Base-by-base conservation (phyloP, 2,329 filamentous ascomycete species). In the Acrodontium crateriforme region DNA sequence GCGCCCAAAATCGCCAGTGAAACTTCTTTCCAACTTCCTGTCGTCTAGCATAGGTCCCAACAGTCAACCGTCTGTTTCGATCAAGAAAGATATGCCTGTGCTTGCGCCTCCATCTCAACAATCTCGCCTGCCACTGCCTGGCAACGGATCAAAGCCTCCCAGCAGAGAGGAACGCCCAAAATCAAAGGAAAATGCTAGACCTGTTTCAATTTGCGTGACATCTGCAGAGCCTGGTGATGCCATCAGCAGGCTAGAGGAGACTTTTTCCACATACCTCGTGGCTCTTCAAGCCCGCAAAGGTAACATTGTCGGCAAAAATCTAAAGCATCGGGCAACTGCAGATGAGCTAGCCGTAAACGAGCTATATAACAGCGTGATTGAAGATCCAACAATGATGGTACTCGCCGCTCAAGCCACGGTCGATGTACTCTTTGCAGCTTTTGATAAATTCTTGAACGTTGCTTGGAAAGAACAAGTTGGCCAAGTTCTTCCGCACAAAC, bases 401-500 rank as follows among this genome's bases (percentile, higher is more conserved):
- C 63, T 74, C 7, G 73, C 80, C 2, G 68, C 74, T 0, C 83
- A 93, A 34, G 67, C 81, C 6, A 69, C 75, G 3, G 73, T 87
- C 6, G 84, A 94, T 46, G 74, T 87, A 12, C 67, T 95, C 4
- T 92, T 94, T 47, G 78, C 80, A 15, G 79, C 85, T 0, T 95
- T 94, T 50, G 85, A 94, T 51, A 94, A 91, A 36, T 95, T 94
- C 42, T 60, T 94, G 35, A 74, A 74, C 33, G 76, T 84, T 37
- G 84, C 81, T 9, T 95, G 87, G 87, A 74, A 70, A 34, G 79
- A 87, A 39, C 77, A 82, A 42, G 84, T 94, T 65, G 87, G 87
- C 0, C 73, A 81, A 3, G 71, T 95, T 30, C 73, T 95, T 52
- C 73, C 80, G 2, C 65, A 71, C 28, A 65, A 77, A 25, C 68